phyloP scores from a whole-genome alignment of 2,329 filamentous ascomycete species.

The Bisporella sp. region DNA sequence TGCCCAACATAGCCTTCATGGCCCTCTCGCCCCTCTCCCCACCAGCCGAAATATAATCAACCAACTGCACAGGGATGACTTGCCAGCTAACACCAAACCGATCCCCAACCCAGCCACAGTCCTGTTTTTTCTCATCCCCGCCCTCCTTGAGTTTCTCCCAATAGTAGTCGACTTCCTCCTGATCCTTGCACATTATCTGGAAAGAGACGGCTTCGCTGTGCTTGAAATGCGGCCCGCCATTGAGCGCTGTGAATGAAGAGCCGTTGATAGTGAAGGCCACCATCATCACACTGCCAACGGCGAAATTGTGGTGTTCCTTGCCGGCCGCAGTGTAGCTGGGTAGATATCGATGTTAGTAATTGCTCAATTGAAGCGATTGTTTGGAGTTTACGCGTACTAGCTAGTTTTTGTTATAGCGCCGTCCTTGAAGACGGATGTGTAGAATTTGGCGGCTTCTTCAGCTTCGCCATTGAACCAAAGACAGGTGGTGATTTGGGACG shows the following conservation, averaged over 20 bases:
- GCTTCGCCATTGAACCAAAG: slow-evolving; percentile 38
- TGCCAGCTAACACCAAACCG: slow-evolving; percentile 42
- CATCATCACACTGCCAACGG: slow-evolving; percentile 15
- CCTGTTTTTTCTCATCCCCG: slow-evolving; percentile 29
- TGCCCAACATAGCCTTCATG: slow-evolving; percentile 32
- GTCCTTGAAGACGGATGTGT: slow-evolving; percentile 34
- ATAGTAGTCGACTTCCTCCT: slow-evolving; percentile 41
- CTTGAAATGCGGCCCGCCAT: slow-evolving; percentile 35
- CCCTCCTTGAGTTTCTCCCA: slow-evolving; percentile 37
- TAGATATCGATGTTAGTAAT: too few species aligned
- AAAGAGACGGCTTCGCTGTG: slow-evolving; percentile 37
- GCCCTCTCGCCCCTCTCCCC: slow-evolving; percentile 27
- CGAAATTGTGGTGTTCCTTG: neutral
- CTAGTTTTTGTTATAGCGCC: slow-evolving; percentile 30
- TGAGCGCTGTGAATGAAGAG: slow-evolving; percentile 34
- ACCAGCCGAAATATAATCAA: slow-evolving; percentile 29
- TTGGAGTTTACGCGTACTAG: neutral
- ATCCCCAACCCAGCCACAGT: slow-evolving; percentile 40
- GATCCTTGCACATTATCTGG: slow-evolving; percentile 37
- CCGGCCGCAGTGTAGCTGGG: slow-evolving; percentile 3
- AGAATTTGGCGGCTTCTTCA: slow-evolving; percentile 35
- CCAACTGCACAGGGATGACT: slow-evolving; percentile 33
- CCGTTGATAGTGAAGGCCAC: slow-evolving; percentile 35
- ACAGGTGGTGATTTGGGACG: slow-evolving; percentile 11
- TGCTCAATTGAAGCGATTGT: too few species aligned